Evolutionary conservation across 257 asterid species (phyloP).

Genomic region (Paulownia fortunei): DNA sequence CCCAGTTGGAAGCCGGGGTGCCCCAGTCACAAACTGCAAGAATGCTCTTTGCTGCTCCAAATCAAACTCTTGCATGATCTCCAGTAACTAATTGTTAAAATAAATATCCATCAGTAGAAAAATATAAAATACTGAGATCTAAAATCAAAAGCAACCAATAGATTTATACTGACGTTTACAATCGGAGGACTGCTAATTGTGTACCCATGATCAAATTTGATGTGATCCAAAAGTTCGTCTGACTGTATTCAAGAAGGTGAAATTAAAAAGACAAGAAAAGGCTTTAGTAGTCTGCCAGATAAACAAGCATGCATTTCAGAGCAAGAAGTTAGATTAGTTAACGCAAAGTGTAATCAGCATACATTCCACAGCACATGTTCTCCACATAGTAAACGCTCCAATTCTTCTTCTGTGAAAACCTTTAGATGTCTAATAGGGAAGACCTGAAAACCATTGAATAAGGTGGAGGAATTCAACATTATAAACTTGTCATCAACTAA

Average conservation of each 20-base stretch:
- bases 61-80: slow-evolving; percentile 82
- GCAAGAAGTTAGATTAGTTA: slow-evolving; percentile 3
- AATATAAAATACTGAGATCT: background rate
- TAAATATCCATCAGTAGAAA: background rate
- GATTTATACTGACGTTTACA: slow-evolving; percentile 56
- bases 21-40: slow-evolving; percentile 95
- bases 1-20: slow-evolving; percentile 93
- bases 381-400: slow-evolving; percentile 89
- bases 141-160: slow-evolving; percentile 10
- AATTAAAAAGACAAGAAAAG: background rate
- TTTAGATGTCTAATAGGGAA: slow-evolving; percentile 77
- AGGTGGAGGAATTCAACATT: background rate
- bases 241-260: slow-evolving; percentile 53
- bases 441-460: slow-evolving; percentile 58
- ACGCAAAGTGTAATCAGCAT: slow-evolving; percentile 38
- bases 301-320: slow-evolving; percentile 15
- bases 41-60: slow-evolving; percentile 80
- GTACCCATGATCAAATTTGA: slow-evolving; percentile 97
- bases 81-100: slow-evolving; percentile 62
- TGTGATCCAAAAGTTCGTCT: slow-evolving; percentile 77
- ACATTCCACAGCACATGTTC: slow-evolving; percentile 87
- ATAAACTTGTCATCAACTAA: background rate
- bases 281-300: slow-evolving; percentile 4
- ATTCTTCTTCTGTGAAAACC: slow-evolving; percentile 83
- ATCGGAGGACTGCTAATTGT: slow-evolving; percentile 86